A percentile compares a stretch with the other conserved stretches of the same genome.
These are phyloP conservation scores for Diaporthe sp. DNA, from an alignment of 2,329 filamentous ascomycete species.

Conservation along the genomic window DNA sequence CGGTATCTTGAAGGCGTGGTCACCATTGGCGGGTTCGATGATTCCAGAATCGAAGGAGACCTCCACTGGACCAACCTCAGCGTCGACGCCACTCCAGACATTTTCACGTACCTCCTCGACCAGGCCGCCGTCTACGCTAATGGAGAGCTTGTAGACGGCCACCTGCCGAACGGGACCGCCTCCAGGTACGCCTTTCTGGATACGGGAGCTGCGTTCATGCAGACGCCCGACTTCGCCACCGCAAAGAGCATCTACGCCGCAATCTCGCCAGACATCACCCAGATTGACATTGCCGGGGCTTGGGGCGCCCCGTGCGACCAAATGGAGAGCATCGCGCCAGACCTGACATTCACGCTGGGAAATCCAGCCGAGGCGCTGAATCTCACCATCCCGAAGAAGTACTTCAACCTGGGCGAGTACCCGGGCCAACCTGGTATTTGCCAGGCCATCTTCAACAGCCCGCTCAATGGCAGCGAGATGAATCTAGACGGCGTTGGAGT, in stretches of 20 bases:
- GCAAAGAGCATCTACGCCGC: constrained; percentile 47
- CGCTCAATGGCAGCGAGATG: constrained; percentile 39
- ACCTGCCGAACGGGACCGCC: constrained; percentile 35
- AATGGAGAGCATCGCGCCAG: constrained; percentile 45
- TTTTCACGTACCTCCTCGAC: constrained; percentile 45
- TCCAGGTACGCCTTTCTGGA: constrained; percentile 47
- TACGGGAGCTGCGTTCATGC: constrained; percentile 48
- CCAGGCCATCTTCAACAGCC: constrained; percentile 48
- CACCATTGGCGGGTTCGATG: constrained; percentile 51
- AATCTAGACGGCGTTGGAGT: constrained; percentile 38
- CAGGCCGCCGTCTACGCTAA: constrained; percentile 45
- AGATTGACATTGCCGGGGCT: constrained; percentile 47
- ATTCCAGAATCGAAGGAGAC: constrained; percentile 45
- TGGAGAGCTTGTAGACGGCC: constrained; percentile 37
- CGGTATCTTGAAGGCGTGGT: constrained; percentile 44
- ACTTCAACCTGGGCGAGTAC: constrained; percentile 51
- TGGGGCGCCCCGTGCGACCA: constrained; percentile 51
- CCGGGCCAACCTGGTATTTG: constrained; percentile 46
- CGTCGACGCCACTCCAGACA: constrained; percentile 36
- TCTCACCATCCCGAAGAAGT: constrained; percentile 46
- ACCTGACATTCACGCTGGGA: constrained; percentile 49
- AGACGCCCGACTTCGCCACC: constrained; percentile 47
- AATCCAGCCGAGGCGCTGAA: constrained; percentile 42
- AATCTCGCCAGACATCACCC: constrained; percentile 48
- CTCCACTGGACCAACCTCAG: constrained; percentile 46